phyloP scores from a whole-genome alignment of 176 grass and related monocot genomes.

The Oropetium thomaeum region DNA sequence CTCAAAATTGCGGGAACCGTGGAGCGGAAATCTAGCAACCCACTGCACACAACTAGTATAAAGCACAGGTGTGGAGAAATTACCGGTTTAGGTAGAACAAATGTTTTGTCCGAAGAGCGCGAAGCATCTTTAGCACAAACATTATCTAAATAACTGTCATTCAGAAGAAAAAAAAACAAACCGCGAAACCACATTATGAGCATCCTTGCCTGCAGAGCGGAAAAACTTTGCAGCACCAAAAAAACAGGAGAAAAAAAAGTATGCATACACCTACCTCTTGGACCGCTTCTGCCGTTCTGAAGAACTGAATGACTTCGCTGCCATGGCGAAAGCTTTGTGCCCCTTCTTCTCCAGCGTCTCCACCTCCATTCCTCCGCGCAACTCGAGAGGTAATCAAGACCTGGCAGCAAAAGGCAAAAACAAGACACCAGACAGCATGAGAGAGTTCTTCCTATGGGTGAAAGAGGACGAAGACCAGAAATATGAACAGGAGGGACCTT shows the following conservation, averaged over 20 bases:
- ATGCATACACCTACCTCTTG: conserved; percentile 51
- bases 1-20: conserved; percentile 11
- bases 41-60: neutral
- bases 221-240: conserved; percentile 10
- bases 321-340: conserved; percentile 39
- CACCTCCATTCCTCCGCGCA: conserved; percentile 45
- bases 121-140: conserved; percentile 34
- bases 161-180: no score
- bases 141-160: conserved; percentile 65
- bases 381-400: conserved; percentile 25
- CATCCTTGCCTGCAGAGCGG: neutral
- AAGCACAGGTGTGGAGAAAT: neutral
- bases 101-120: conserved; percentile 40
- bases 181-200: conserved; percentile 4
- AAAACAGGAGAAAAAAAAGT: neutral
- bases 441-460: neutral
- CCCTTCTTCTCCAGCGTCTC: conserved; percentile 50
- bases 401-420: conserved; percentile 23
- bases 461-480: conserved; percentile 18
- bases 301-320: conserved; percentile 39
- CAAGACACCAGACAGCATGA: neutral
- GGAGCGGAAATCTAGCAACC: neutral
- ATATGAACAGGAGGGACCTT: conserved; percentile 25
- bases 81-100: conserved; percentile 46
- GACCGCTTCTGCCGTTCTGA: conserved; percentile 48